phyloP scores from a whole-genome alignment of 257 asterid species.

The Petunia secreta region DNA sequence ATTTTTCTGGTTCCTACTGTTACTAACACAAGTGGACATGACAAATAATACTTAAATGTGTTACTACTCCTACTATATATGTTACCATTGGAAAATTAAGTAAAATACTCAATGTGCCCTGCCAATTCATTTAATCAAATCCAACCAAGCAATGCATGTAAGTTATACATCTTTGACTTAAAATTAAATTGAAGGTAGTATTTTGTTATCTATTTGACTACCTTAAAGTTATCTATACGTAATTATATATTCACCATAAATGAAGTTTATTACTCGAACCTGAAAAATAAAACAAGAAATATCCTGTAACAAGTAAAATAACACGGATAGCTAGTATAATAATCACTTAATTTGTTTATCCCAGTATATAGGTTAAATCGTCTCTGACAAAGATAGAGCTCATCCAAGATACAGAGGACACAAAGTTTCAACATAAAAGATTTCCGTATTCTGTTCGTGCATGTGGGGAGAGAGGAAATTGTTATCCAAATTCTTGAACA shows the following conservation, averaged over 20 bases:
- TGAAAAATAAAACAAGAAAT: too few relatives aligned
- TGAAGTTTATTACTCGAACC: too few relatives aligned
- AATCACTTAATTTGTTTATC: too few relatives aligned
- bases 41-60: slow-evolving; percentile 10
- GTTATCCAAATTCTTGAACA: neutral
- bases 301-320: neutral
- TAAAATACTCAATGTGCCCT: slow-evolving; percentile 26
- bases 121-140: slow-evolving; percentile 31
- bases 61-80: too few relatives aligned
- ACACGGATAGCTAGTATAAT: neutral
- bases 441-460: neutral
- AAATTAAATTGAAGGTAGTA: too few relatives aligned
- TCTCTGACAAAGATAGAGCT: slow-evolving; percentile 7
- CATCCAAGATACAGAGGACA: neutral
- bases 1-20: slow-evolving; percentile 36
- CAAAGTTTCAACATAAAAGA: slow-evolving; percentile 23
- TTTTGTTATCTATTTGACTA: too few relatives aligned
- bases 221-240: too few relatives aligned
- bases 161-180: too few relatives aligned
- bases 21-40: slow-evolving; percentile 15
- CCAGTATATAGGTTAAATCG: slow-evolving; percentile 31
- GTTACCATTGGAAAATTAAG: too few relatives aligned
- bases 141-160: neutral
- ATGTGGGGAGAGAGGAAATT: neutral
- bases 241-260: too few relatives aligned